Evolutionary conservation across 2,329 filamentous ascomycete species (phyloP), one percentile per base, ranked within the genome.

Genomic region (Ophiostoma angusticollis): DNA sequence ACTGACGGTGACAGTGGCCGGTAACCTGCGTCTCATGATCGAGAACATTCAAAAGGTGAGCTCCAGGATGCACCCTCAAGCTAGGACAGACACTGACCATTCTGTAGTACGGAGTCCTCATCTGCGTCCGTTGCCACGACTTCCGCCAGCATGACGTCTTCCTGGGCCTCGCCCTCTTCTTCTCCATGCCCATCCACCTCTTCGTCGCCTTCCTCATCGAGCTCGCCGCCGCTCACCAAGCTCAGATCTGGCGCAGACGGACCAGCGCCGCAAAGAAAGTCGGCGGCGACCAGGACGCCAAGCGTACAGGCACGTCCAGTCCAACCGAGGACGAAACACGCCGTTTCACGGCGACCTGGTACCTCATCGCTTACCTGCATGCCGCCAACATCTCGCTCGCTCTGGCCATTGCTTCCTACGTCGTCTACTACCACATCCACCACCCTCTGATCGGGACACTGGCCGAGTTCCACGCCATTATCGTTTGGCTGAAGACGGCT

Each of bases 401-500:
- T 43, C 72, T 96, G 16, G 70, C 74, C 29, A 73, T 93, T 47
- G 85, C 87, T 8, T 91, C 84, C 34, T 76, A 78, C 46, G 77
- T 86, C 14, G 87, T 98, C 14, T 98, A 94, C 64, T 89, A 80
- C 58, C 72, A 83, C 57, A 84, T 98, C 48, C 76, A 93, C 58
- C 91, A 98, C 58, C 91, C 91, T 0, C 72, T 93, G 14, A 93
- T 98, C 50, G 91, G 91, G 30, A 94, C 86, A 1, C 64, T 94
- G 35, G 86, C 83, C 47, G 84, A 96, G 59, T 62, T 93, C 44
- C 91, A 98, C 56, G 86, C 87, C 47, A 78, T 96, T 52, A 83
- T 96, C 40, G 87, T 96, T 36, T 95, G 87, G 80, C 72, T 98
- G 52, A 98, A 98, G 65, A 87, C 83, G 23, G 84, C 85, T 47